Base-by-base conservation (phyloP, 345 rosid species). In the Kandelia obovata region DNA sequence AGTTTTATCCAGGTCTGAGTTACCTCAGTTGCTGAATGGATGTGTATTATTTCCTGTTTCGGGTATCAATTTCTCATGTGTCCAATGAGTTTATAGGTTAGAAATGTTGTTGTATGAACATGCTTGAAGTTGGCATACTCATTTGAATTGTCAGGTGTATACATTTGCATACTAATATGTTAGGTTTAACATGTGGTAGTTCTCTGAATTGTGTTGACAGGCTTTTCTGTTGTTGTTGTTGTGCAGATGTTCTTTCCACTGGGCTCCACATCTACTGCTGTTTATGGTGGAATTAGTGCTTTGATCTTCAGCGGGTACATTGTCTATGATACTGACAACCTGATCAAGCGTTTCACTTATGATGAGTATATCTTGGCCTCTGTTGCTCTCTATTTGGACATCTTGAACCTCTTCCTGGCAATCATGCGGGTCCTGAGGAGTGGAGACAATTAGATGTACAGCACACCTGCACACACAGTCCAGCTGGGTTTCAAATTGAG, bases 341-440 rank as follows among this genome's bases (percentile, higher is more conserved):
- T 95, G 77, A 92, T 95, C 77, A 95, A 95, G 80, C 93, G 99
- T 59, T 91, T 87, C 86, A 83, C 96, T 0, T 95, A 95, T 27
- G 99, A 95, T 49, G 89, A 95, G 47, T 89, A 95, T 84, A 95
- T 95, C 35, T 80, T 91, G 78, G 99, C 99, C 32, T 92, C 99
- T 0, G 89, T 78, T 51, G 74, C 93, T 60, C 97, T 95, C 58
- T 95, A 95, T 73, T 79, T 95, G 80, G 99, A 91, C 80, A 83
- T 95, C 66, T 86, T 95, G 74, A 95, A 95, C 72, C 89, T 95
- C 66, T 95, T 95, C 86, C 80, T 95, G 25, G 65, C 96, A 79
- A 95, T 95, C 68, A 71, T 95, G 79, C 89, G 99, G 74, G 70
- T 95, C 61, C 78, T 92, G 75, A 87, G 86, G 80, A 79, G 84